A percentile compares a stretch with the other conserved stretches of the same genome.
Evolutionary conservation across 2,329 filamentous ascomycete genomes (phyloP).

Genomic region (Rhynchosporium agropyri): DNA sequence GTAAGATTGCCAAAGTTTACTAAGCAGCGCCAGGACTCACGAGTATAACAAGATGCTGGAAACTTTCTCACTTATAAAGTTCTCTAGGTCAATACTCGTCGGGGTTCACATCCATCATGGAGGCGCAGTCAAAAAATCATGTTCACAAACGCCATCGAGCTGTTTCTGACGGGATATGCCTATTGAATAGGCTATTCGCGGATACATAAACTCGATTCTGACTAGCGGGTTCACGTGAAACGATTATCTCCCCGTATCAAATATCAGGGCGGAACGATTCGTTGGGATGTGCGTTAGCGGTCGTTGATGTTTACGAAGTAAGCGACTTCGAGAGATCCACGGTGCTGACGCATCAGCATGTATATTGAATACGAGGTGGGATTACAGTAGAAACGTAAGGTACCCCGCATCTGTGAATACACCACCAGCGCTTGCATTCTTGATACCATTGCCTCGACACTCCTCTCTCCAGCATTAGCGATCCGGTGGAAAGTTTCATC

Average conservation of each 20-base stretch:
- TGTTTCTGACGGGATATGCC: slow-evolving; percentile 1
- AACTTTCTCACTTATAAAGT: no score
- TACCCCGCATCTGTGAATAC: not conserved
- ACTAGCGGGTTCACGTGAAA: not conserved
- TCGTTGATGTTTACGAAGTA: not conserved
- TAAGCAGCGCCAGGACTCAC: no score
- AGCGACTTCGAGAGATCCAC: not conserved
- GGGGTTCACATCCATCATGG: not conserved
- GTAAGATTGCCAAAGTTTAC: no score
- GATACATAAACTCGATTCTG: not conserved
- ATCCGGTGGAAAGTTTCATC: not conserved
- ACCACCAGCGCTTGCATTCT: not conserved
- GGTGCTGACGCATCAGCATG: slow-evolving; percentile 10
- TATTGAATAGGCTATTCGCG: not conserved
- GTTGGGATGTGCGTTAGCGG: not conserved
- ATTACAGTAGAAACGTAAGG: not conserved
- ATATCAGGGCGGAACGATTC: not conserved
- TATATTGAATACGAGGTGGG: slow-evolving; percentile 14
- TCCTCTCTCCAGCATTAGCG: not conserved
- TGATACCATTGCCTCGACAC: not conserved
- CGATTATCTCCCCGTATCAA: not conserved
- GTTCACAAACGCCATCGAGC: not conserved
- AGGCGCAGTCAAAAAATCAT: slow-evolving; percentile 1
- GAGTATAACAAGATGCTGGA: no score
- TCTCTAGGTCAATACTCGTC: not conserved